Base-by-base conservation (phyloP, 345 rosid genomes). In the Pelargonium nanum region DNA sequence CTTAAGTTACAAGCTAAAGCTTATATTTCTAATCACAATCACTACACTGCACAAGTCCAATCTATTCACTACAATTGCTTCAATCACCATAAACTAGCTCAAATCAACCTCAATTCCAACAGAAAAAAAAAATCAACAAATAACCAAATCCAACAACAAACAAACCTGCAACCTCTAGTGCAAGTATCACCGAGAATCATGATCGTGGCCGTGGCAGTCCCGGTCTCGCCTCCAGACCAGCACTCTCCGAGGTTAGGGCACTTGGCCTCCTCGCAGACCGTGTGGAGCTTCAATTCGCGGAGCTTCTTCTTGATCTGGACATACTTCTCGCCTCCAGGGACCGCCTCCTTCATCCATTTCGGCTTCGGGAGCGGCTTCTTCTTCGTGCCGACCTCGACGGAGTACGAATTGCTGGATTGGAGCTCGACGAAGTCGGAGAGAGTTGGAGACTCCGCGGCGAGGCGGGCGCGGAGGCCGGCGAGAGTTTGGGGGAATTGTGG, bases 161-260 rank as follows among this genome's bases (percentile, higher is more conserved):
- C 0, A 5, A 51, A 0, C 97, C 99, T 80, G 89, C 97, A 93
- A 60, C 97, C 95, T 45, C 99, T 86, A 30, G 99, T 89, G 71
- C 97, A 90, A 0, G 99, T 93, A 60, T 93, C 99, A 20, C 99
- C 99, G 10, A 89, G 75, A 55, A 93, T 93, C 97, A 93, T 90
- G 44, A 93, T 90, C 1, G 97, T 90, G 45, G 97, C 96, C 20
- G 99, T 93, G 68, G 99, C 96, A 28, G 97, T 94, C 26, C 95
- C 96, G 8, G 95, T 94, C 67, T 94, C 96, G 24, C 99, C 99
- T 4, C 97, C 99, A 28, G 99, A 90, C 97, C 97, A 94, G 67
- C 97, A 94, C 76, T 94, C 96, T 2, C 97, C 96, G 66, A 94
- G 68, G 71, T 94, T 90, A 30, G 99, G 97, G 72, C 97, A 88